Evolutionary conservation across 768 basidiomycete genomes (phyloP).

Genomic region (Lactarius quietus): DNA sequence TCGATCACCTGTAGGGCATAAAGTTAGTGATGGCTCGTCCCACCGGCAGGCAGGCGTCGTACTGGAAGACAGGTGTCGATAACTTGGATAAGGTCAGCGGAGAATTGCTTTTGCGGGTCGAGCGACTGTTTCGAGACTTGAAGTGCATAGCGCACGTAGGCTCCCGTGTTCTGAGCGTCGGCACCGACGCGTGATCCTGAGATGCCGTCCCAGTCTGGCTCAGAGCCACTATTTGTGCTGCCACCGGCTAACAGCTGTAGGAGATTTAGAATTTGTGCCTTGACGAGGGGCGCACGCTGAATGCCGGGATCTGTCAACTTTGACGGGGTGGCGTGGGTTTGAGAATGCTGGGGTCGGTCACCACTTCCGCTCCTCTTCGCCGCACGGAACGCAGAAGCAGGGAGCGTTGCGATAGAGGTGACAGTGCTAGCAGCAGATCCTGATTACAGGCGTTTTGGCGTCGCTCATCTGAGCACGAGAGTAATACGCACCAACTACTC

Average conservation of each 20-base stretch:
- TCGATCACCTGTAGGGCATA: background rate
- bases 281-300: constrained; percentile 2
- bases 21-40: background rate
- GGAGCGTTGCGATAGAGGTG: constrained; percentile 1
- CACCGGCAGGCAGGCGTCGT: background rate
- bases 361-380: background rate
- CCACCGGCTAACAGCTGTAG: background rate
- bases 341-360: background rate
- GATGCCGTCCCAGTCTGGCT: background rate
- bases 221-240: background rate
- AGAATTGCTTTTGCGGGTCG: background rate
- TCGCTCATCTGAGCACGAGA: background rate
- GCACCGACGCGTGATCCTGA: background rate
- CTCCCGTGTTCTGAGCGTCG: background rate
- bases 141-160: background rate
- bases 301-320: constrained; percentile 1
- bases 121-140: background rate
- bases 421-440: background rate
- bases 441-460: background rate
- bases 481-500: background rate
- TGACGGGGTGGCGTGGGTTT: background rate
- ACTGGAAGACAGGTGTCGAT: background rate
- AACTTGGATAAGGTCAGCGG: background rate
- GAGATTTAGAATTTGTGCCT: background rate
- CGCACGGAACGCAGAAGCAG: background rate